Evolutionary conservation across 1,284 basidiomycete genomes (phyloP).

Genomic region (Garcileccinum viscosum): DNA sequence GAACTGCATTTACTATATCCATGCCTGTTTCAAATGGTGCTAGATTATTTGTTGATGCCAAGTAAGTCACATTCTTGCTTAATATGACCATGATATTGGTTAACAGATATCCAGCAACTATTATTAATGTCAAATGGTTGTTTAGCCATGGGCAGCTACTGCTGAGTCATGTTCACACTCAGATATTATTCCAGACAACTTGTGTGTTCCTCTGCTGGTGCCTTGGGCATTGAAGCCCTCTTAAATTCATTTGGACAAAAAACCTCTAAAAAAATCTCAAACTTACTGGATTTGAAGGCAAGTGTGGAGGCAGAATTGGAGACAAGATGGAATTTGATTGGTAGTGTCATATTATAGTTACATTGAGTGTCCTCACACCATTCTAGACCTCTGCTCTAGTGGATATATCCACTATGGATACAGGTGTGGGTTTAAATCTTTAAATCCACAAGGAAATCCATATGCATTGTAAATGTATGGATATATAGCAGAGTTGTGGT

Average conservation of each 20-base stretch:
- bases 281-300: neutral
- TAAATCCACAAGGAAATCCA: no score
- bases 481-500: no score
- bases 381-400: no score
- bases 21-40: neutral
- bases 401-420: no score
- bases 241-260: conserved; percentile 16
- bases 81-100: no score
- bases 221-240: conserved; percentile 27
- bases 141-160: conserved; percentile 35
- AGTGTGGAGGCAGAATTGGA: neutral
- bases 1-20: neutral
- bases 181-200: conserved; percentile 24
- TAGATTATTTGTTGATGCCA: neutral
- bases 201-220: conserved; percentile 33
- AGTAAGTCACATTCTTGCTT: no score
- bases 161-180: conserved; percentile 25
- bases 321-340: neutral
- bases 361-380: no score
- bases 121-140: conserved; percentile 31
- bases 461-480: no score
- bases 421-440: no score
- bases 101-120: conserved; percentile 24
- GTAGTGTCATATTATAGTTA: no score
- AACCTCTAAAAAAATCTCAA: conserved; percentile 19